phyloP scores from a whole-genome alignment of 768 basidiomycete species.

The Kwoniella heveanensis region DNA sequence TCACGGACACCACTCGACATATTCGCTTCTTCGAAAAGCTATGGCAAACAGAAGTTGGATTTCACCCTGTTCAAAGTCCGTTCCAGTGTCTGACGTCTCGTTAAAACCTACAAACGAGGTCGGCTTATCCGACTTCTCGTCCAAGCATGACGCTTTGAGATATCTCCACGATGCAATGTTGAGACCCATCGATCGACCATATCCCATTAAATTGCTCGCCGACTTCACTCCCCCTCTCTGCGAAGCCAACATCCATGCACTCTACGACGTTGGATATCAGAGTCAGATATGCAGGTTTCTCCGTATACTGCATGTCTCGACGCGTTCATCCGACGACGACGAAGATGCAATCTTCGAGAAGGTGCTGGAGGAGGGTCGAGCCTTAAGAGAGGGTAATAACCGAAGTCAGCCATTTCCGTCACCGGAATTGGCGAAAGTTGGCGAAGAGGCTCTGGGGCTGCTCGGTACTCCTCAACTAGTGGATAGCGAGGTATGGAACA shows the following conservation, averaged over 20 bases:
- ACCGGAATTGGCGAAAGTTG: not conserved
- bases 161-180: conserved; percentile 2
- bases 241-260: too few species aligned
- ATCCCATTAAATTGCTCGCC: not conserved
- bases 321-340: not conserved
- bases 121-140: conserved; percentile 8
- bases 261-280: not conserved
- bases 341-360: not conserved
- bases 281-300: conserved; percentile 13
- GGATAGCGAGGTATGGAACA: conserved; percentile 63
- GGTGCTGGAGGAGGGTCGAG: conserved; percentile 5
- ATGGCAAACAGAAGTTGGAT: conserved; percentile 25
- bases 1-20: conserved; percentile 76
- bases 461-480: not conserved
- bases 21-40: conserved; percentile 68
- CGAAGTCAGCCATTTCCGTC: not conserved
- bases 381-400: not conserved
- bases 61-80: conserved; percentile 58
- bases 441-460: conserved; percentile 18
- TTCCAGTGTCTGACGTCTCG: not conserved
- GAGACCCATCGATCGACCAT: not conserved
- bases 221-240: not conserved
- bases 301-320: not conserved
- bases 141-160: conserved; percentile 1
- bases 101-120: not conserved